phyloP scores from a whole-genome alignment of 805 yeast species.

The Blastobotrys peoriensis region DNA sequence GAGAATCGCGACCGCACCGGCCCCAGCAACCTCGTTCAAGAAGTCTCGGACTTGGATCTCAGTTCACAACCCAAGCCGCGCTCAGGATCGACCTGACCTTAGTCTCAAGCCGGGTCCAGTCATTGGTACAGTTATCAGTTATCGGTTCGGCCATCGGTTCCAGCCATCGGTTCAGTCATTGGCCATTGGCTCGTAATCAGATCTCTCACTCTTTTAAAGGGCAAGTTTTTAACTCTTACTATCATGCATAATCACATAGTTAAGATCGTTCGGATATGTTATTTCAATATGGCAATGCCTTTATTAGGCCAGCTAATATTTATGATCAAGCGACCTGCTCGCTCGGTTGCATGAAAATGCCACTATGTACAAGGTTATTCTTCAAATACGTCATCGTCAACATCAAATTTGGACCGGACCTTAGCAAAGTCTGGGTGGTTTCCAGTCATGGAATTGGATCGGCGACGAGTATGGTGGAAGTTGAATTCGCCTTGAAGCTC shows the following conservation, averaged over 20 bases:
- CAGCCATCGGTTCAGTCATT: no score
- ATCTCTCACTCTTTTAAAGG: no score
- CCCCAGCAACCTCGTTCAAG: neutral
- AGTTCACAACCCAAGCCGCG: neutral
- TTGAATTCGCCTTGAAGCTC: conserved; percentile 55
- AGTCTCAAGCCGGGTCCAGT: no score
- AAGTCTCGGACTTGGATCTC: neutral
- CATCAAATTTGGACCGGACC: conserved; percentile 17
- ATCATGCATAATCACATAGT: no score
- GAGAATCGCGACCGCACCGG: conserved; percentile 24
- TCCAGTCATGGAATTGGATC: conserved; percentile 29
- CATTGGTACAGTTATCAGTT: no score
- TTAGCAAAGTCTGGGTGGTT: conserved; percentile 14
- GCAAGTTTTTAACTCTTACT: no score
- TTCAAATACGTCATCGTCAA: conserved; percentile 21
- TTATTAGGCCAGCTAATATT: neutral
- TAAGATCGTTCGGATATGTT: no score
- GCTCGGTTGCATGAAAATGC: neutral
- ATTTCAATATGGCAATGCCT: no score
- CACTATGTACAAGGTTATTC: conserved; percentile 14
- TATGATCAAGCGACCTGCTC: no score
- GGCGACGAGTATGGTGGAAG: conserved; percentile 31
- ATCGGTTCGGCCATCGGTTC: no score
- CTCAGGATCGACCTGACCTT: neutral
- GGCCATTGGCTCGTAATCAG: no score